Evolutionary conservation across 208 protist genomes (phyloP).

Genomic region (Polymyxa betae): DNA sequence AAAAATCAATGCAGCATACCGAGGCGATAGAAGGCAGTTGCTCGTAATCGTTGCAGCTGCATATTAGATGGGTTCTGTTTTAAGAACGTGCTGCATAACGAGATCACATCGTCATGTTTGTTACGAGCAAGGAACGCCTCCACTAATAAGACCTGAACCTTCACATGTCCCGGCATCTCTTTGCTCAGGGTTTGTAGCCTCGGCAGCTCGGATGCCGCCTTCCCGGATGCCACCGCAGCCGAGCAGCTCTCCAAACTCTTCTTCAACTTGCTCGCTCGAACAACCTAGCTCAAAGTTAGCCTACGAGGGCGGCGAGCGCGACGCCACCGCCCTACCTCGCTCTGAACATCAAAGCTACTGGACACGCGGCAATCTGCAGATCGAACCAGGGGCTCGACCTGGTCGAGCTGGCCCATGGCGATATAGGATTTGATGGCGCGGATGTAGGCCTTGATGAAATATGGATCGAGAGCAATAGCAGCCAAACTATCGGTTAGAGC

Average conservation of each 20-base stretch:
- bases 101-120: neutral
- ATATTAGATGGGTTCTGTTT: neutral
- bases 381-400: neutral
- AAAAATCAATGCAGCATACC: too few species aligned
- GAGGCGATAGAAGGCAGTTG: neutral
- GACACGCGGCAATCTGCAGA: neutral
- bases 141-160: neutral
- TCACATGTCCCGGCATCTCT: neutral
- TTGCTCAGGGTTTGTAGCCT: neutral
- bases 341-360: neutral
- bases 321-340: neutral
- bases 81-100: neutral
- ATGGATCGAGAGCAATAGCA: neutral
- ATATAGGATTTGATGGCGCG: neutral
- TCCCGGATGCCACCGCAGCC: neutral
- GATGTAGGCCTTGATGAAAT: neutral
- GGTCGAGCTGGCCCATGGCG: neutral
- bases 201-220: neutral
- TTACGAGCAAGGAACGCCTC: neutral
- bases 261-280: neutral
- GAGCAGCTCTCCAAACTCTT: neutral
- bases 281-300: neutral
- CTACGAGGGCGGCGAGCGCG: neutral
- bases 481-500: neutral
- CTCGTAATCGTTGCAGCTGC: neutral